These are phyloP conservation scores for Angomonas desouzai DNA, from an alignment of 208 protist species.

Conservation along the genomic window DNA sequence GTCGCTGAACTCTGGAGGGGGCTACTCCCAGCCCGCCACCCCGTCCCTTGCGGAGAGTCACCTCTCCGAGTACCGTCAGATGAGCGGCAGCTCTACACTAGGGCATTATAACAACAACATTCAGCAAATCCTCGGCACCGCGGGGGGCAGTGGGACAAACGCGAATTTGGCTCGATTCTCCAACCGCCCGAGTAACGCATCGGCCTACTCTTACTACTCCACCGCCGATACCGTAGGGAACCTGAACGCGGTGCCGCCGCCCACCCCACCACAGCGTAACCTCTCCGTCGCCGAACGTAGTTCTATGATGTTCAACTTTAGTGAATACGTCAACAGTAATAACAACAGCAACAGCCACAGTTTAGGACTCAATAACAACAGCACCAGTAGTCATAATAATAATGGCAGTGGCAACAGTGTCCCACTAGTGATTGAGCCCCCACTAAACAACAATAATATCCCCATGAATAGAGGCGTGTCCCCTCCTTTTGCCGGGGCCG, in stretches of 20 bases:
- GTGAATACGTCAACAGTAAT: slow-evolving; percentile 4
- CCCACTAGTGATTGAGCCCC: no score
- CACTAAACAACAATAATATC: neutral
- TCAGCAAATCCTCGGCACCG: neutral
- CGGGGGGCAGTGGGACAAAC: neutral
- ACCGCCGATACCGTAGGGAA: neutral
- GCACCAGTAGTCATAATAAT: neutral
- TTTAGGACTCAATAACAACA: neutral
- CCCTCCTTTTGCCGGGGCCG: neutral
- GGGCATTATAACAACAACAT: neutral
- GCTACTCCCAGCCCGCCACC: slow-evolving; percentile 1
- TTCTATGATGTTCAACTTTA: neutral
- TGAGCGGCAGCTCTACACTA: slow-evolving; percentile 1
- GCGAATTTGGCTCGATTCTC: neutral
- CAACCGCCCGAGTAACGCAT: neutral
- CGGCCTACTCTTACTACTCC: slow-evolving; percentile 1
- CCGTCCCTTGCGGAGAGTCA: neutral
- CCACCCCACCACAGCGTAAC: slow-evolving; percentile 1
- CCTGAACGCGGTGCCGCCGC: neutral
- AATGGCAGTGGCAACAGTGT: no score
- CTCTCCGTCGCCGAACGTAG: slow-evolving; percentile 2
- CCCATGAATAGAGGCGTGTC: neutral
- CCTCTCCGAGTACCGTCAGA: slow-evolving; percentile 7
- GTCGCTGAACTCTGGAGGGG: neutral
- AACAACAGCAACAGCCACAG: neutral